A percentile compares a stretch with the other conserved stretches of the same genome.
Conservation (phyloP, 2,329 filamentous ascomycete genomes). For the Arthrobotrys conoides region DNA sequence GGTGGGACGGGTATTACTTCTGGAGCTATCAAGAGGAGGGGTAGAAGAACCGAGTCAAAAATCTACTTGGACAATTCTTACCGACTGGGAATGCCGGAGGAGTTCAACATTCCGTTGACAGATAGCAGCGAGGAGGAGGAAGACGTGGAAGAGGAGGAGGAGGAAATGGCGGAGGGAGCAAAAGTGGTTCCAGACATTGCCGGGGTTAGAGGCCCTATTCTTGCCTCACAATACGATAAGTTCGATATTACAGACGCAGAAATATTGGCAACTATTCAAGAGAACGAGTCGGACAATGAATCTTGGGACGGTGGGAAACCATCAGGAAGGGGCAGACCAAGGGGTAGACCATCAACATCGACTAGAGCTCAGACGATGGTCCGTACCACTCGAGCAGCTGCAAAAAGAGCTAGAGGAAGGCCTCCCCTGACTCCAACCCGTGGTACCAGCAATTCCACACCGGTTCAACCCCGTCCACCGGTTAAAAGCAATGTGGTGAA, state of each 20-base stretch:
- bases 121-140: constrained; percentile 50
- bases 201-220: constrained; percentile 11
- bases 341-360: constrained; percentile 33
- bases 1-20: constrained; percentile 54
- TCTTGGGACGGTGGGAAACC: constrained; percentile 42
- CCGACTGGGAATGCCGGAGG: constrained; percentile 47
- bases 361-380: constrained; percentile 17
- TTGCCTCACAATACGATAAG: constrained; percentile 56
- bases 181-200: not conserved
- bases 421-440: constrained; percentile 46
- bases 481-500: constrained; percentile 46
- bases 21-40: constrained; percentile 33
- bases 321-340: constrained; percentile 32
- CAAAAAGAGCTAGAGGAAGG: constrained; percentile 31
- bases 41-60: constrained; percentile 41
- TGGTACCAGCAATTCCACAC: constrained; percentile 21
- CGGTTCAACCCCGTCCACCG: not conserved
- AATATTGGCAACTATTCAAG: constrained; percentile 45
- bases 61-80: constrained; percentile 43
- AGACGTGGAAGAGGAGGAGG: not conserved
- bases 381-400: constrained; percentile 2
- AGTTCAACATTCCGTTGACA: constrained; percentile 46
- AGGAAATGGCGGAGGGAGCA: constrained; percentile 6
- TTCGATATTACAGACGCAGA: constrained; percentile 54
- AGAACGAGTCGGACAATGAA: constrained; percentile 50